phyloP scores from a whole-genome alignment of 163 green algal species.

The Trebouxiophyceae sp. region DNA sequence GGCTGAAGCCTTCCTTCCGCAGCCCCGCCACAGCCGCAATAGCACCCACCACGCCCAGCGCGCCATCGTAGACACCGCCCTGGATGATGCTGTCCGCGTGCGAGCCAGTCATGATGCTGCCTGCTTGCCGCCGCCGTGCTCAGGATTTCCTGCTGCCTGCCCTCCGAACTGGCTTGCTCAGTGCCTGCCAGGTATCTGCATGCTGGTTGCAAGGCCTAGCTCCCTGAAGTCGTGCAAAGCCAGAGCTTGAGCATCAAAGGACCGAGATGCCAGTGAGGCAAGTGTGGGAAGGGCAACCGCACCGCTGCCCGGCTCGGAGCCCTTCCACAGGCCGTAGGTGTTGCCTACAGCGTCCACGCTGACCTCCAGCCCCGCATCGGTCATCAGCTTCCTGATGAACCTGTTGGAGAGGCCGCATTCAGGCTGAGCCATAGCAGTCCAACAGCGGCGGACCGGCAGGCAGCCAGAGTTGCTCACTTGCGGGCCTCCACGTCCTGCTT shows the following conservation, averaged over 20 bases:
- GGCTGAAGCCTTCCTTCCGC: slow-evolving; percentile 62
- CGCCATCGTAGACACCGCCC: slow-evolving; percentile 86
- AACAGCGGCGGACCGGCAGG: too few relatives aligned
- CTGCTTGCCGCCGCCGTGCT: neutral
- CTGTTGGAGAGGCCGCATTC: too few relatives aligned
- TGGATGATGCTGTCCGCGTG: slow-evolving; percentile 88
- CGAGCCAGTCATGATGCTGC: slow-evolving; percentile 70
- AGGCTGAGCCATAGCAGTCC: too few relatives aligned
- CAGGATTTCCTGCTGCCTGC: too few relatives aligned
- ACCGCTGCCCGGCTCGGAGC: slow-evolving; percentile 28
- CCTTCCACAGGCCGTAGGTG: slow-evolving; percentile 77
- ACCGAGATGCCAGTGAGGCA: too few relatives aligned
- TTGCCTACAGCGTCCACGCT: slow-evolving; percentile 82
- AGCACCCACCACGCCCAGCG: slow-evolving; percentile 81
- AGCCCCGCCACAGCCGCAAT: slow-evolving; percentile 80
- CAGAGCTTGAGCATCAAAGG: too few relatives aligned
- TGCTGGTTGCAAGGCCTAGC: neutral
- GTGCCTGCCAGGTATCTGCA: neutral
- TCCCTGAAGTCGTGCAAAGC: too few relatives aligned
- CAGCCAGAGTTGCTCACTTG: too few relatives aligned
- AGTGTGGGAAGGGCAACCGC: too few relatives aligned
- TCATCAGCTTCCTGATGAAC: slow-evolving; percentile 68
- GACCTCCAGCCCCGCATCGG: slow-evolving; percentile 47
- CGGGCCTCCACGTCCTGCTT: slow-evolving; percentile 63
- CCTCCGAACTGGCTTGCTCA: too few relatives aligned